Evolutionary conservation across 1,284 basidiomycete species (phyloP), one percentile per base, ranked within the genome.

Genomic region (Termitomyces sp.): DNA sequence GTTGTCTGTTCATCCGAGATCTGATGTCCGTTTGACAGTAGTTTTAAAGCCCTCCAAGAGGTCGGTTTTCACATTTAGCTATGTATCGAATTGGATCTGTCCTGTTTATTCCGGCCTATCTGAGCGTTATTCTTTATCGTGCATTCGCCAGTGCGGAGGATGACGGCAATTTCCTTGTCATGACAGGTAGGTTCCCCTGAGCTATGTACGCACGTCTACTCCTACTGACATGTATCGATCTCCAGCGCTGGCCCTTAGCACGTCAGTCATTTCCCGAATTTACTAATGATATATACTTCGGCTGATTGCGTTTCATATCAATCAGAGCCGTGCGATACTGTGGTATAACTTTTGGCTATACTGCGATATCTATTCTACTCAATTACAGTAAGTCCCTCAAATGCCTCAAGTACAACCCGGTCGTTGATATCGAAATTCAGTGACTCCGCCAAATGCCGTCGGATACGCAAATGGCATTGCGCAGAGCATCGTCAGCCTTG

Each of bases 1-100:
- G 70, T 51, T 40, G 30, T 9, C 24, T 26, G 33, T 43, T 42
- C 16, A 6, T 42, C 3, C 26, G 16, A 28, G n/a, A 54, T 19
- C 5, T 16, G 28, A 11, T 35, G 19, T 44, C 21, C 49, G 55
- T 58, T 58, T 66, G 42, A 67, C 37, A 46, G 19, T 14, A n/a
- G 28, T 13, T 37, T 46, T 24, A 24, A 53, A 76, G 76, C 3
- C 77, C 77, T 57, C 88, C 88, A 21, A 73, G 88, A 60, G 88
- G 88, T 31, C 83, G 87, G 37, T 91, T 90, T 66, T 91, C 89
- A 1, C 88, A 91, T 64, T 71, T 91, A 37, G 79, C 88, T 4
- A 91, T 91, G 89, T 91, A 90, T 74, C 83, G 88, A 48, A 72
- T 91, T 26, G 88, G 88, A 49, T 85, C 85, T 4, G 64, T 86